Base-by-base conservation (phyloP, 306 rosid genomes). In the Prinsepia uniflora region DNA sequence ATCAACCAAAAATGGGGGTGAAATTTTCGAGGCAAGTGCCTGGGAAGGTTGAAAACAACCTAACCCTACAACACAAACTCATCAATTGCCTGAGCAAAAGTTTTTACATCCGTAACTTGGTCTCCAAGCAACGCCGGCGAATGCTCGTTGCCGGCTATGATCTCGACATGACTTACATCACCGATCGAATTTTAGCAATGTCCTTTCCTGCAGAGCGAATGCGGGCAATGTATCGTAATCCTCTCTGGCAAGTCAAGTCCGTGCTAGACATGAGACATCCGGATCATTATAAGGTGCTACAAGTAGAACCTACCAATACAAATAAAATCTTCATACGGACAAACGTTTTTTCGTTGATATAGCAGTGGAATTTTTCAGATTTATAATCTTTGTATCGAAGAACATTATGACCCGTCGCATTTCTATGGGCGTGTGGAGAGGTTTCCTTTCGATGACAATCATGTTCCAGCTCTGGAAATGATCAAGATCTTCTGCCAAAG, bases 231-330 rank as follows among this genome's bases (percentile, higher is more conserved):
- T 91, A 81, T 67, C 88, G 97, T 61, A 94, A 91, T 80, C 99
- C 99, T 72, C 90, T 94, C 10, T 91, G 99, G 99, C 99, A 94
- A 80, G 97, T 94, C 65, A 91, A 94, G 84, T 84, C 96, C 74
- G 97, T 94, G 59, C 83, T 94, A 68, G 97, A 94, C 72, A 87
- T 81, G 92, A 86, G 90, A 80, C 99, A 94, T 77, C 17, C 79
- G 12, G 97, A 77, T 0, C 89, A 89, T 72, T 91, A 91, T 80
- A 94, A 89, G 97, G 99, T 88, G 50, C 70, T 5, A 24, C 17
- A 46, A 5, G 19, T 47, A 30, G 36, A 3, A 30, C 4, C 36
- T 1, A 30, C 36, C 36, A 30, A 2, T 30, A 30, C 36, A 30
- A 30, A 30, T 30, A 30, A 3, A 30, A 30, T 30, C 36, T 30